Base-by-base conservation (phyloP, 1,284 basidiomycete genomes). In the Trichosporon ovoides region DNA sequence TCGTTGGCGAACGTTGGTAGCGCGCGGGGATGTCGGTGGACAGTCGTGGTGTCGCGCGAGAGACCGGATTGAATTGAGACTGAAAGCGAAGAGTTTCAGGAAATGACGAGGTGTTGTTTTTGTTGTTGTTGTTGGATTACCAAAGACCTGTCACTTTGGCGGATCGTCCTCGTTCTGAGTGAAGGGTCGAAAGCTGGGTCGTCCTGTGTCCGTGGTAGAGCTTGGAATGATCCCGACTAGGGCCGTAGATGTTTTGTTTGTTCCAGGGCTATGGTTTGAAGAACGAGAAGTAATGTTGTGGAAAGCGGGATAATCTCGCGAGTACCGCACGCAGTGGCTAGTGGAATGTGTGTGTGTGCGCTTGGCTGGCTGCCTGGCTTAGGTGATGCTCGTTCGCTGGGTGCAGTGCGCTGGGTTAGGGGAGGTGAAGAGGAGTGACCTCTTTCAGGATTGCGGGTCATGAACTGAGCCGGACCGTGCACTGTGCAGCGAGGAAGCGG, bases 41-140 rank as follows among this genome's bases (percentile, higher is more conserved):
- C 22, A 11, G 43, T 3, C 14, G 43, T 31, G 28, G 24, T 31
- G 43, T 48, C 6, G 43, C 16, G 28, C 28, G 43, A 22, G 43
- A 31, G 28, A 9, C n/a, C 16, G 43, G 22, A n/a, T n/a, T n/a
- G n/a, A n/a, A n/a, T n/a, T n/a, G n/a, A n/a, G n/a, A n/a, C n/a
- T n/a, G n/a, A n/a, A n/a, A n/a, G n/a, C n/a, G n/a, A 22, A 28
- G 14, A 16, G 43, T 28, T 48, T 22, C n/a, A 13, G 16, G 43
- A 31, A 31, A 48, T 9, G 11, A 14, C 16, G 11, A 28, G 43
- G 28, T 48, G 24, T 48, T 48, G 40, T 46, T 46, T n/a, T 48
- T 48, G 43, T 48, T 48, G 43, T 48, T 48, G 43, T 31, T 48
- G 24, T n/a, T 48, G 28, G 28, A 31, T 48, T 31, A 24, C 43